Evolutionary conservation across 176 grass and related monocot genomes (phyloP).

Genomic region (Luzula sylvatica): DNA sequence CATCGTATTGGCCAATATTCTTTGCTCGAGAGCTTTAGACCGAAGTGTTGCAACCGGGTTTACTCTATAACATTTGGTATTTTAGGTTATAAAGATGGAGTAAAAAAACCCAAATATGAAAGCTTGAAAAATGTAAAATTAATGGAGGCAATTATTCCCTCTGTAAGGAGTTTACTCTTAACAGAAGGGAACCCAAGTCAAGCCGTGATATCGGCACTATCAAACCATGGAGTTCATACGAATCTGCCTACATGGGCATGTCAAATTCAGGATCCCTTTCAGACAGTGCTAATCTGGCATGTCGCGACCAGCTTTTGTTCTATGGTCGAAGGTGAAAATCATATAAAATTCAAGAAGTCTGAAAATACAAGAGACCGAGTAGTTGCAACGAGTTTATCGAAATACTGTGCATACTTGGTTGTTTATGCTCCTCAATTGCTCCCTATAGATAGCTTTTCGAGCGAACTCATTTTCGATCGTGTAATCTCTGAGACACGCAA

Average conservation of each 20-base stretch:
- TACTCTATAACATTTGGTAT: background rate
- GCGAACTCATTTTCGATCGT: background rate
- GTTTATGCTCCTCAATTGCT: slow-evolving; percentile 14
- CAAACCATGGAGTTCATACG: background rate
- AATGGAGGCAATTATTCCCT: slow-evolving; percentile 3
- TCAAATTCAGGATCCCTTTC: background rate
- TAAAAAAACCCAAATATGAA: background rate
- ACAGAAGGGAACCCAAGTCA: background rate
- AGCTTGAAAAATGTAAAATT: background rate
- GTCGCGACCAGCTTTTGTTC: slow-evolving; percentile 17
- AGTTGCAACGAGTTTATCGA: too few species aligned
- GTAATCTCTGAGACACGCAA: background rate
- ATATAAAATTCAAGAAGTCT: too few species aligned
- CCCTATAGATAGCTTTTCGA: background rate
- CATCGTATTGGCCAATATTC: slow-evolving; percentile 12
- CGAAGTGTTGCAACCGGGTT: background rate
- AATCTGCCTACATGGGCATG: background rate
- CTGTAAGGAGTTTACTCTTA: background rate
- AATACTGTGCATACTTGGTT: slow-evolving; percentile 30
- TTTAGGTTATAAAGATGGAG: background rate
- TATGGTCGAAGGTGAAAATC: background rate
- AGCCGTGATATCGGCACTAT: background rate
- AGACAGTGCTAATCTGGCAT: slow-evolving; percentile 20
- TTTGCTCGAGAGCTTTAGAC: too few species aligned
- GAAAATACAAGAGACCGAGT: background rate